Conservation (phyloP, 1,284 basidiomycete species). For the Fistulinella cinereoalba region DNA sequence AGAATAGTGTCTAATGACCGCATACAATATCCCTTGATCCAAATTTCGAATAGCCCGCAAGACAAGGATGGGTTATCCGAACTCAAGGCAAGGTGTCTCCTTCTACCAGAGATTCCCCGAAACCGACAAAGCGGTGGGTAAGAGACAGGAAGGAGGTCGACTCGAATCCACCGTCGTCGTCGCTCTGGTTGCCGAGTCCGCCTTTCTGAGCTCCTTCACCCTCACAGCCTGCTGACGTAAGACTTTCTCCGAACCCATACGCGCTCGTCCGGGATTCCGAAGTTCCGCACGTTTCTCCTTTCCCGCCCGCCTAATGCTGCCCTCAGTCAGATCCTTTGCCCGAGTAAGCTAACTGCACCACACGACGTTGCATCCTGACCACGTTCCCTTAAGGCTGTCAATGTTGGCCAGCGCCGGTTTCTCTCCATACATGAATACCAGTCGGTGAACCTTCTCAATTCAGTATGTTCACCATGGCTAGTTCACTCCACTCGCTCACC, state of each 20-base stretch:
- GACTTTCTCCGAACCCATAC: constrained; percentile 1
- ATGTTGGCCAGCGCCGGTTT: constrained; percentile 85
- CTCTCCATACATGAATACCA: constrained; percentile 99
- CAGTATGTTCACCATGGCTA: constrained; percentile 46
- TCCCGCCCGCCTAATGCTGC: constrained; percentile 48
- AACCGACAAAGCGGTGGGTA: constrained; percentile 41
- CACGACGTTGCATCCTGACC: not conserved
- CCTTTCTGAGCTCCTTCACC: constrained; percentile 7
- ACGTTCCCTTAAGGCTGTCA: constrained; percentile 45
- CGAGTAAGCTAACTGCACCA: constrained; percentile 46
- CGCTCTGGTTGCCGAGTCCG: constrained; percentile 49
- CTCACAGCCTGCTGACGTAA: constrained; percentile 24
- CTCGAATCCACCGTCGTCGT: constrained; percentile 66
- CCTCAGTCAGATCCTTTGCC: constrained; percentile 56
- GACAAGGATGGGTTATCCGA: constrained; percentile 50
- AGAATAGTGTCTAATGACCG: constrained; percentile 8
- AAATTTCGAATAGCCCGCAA: constrained; percentile 73
- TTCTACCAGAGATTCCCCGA: constrained; percentile 62
- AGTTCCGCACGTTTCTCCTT: constrained; percentile 18
- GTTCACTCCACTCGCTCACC: constrained; percentile 3
- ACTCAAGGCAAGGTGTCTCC: constrained; percentile 72
- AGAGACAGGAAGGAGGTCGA: constrained; percentile 66
- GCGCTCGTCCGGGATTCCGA: constrained; percentile 8
- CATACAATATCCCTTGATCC: constrained; percentile 57
- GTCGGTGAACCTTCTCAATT: constrained; percentile 92